These are phyloP conservation scores for Cordyceps fumosorosea DNA, from an alignment of 2,329 filamentous ascomycete species.

Conservation along the genomic window DNA sequence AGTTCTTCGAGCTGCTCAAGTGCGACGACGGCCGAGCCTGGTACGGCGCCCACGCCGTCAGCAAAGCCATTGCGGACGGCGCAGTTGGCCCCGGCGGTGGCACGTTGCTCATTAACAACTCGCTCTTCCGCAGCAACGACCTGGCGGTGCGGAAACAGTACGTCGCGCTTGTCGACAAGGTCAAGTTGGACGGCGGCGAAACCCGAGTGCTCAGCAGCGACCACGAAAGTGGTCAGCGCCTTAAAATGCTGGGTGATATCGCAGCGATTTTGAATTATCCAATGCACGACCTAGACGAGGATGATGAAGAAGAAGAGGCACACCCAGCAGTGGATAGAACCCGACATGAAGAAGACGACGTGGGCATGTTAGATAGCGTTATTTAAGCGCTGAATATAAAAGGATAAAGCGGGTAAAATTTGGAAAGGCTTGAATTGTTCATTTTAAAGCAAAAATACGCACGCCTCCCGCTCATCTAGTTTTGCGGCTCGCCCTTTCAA, in stretches of 20 bases:
- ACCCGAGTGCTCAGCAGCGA: conserved; percentile 84
- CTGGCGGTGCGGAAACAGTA: conserved; percentile 71
- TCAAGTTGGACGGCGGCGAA: conserved; percentile 81
- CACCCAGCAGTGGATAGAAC: conserved; percentile 13
- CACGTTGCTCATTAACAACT: conserved; percentile 78
- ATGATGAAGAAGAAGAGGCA: conserved; percentile 41
- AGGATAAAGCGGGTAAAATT: background rate
- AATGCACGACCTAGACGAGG: conserved; percentile 71
- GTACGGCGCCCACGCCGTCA: conserved; percentile 80
- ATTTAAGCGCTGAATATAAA: conserved; percentile 20
- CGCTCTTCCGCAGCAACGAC: conserved; percentile 77
- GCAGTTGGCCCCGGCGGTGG: conserved; percentile 84
- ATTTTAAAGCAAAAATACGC: no score
- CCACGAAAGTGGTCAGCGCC: conserved; percentile 83
- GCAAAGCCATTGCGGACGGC: conserved; percentile 75
- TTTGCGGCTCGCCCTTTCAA: no score
- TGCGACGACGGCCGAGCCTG: conserved; percentile 83
- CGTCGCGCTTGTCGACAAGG: conserved; percentile 79
- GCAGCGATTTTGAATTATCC: conserved; percentile 90
- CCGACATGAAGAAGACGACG: conserved; percentile 23
- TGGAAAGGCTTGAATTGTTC: background rate
- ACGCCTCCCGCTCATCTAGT: no score
- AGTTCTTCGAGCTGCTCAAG: conserved; percentile 70
- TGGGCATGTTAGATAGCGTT: conserved; percentile 27
- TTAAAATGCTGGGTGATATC: conserved; percentile 79